phyloP scores from a whole-genome alignment of 2,329 filamentous ascomycete species.

The Aspergillus niger region DNA sequence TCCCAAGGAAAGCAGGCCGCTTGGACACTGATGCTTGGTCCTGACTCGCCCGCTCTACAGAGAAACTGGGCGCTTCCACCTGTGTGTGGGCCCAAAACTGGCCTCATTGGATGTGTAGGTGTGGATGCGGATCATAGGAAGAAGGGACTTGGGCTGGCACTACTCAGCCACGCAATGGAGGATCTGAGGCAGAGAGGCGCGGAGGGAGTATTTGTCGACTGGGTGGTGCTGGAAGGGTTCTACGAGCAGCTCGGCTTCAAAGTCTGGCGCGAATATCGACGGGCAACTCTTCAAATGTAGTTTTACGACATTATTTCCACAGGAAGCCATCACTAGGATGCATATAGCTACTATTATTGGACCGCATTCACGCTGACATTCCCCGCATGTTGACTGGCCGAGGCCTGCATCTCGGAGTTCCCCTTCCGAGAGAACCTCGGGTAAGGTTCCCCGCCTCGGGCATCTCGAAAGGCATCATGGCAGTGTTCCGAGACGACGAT shows the following conservation, averaged over 20 bases:
- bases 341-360: neutral
- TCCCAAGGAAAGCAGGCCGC: slow-evolving; percentile 42
- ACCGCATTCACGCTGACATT: neutral
- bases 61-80: slow-evolving; percentile 45
- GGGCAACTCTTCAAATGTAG: slow-evolving; percentile 20
- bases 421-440: neutral
- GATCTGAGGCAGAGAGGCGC: slow-evolving; percentile 46
- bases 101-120: slow-evolving; percentile 49
- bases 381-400: neutral
- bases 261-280: slow-evolving; percentile 43
- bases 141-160: slow-evolving; percentile 44
- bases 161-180: slow-evolving; percentile 48
- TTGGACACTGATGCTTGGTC: slow-evolving; percentile 50
- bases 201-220: slow-evolving; percentile 49
- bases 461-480: neutral
- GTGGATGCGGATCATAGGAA: slow-evolving; percentile 42
- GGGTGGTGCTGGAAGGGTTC: slow-evolving; percentile 46
- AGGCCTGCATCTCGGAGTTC: neutral
- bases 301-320: neutral
- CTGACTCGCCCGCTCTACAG: slow-evolving; percentile 33
- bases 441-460: neutral
- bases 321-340: neutral
- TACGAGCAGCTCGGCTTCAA: slow-evolving; percentile 49
- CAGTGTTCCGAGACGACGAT: neutral
- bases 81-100: slow-evolving; percentile 44